Percentiles rank a stretch among this genome's conserved stretches.
Evolutionary conservation across 2,329 filamentous ascomycete species (phyloP).

Genomic region (Camptophora hylomeconis): DNA sequence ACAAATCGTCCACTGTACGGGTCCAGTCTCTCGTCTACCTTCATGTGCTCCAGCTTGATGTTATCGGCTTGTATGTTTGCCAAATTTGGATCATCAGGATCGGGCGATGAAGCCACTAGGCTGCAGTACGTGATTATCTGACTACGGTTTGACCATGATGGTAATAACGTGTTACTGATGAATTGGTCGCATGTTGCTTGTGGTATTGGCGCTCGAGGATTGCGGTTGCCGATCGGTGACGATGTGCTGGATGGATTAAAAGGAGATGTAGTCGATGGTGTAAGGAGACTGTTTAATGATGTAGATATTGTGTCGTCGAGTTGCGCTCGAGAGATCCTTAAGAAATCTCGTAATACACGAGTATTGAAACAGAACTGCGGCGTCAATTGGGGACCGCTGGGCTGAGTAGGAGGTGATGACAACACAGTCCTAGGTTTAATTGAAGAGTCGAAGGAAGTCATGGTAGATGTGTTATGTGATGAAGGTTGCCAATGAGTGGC

Average conservation of each 20-base stretch:
- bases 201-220: constrained; percentile 21
- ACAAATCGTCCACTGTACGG: constrained; percentile 82
- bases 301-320: constrained; percentile 91
- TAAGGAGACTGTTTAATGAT: constrained; percentile 79
- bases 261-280: constrained; percentile 49
- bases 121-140: constrained; percentile 84
- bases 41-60: constrained; percentile 53
- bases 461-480: neutral
- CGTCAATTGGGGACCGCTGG: constrained; percentile 41
- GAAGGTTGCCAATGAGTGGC: constrained; percentile 1
- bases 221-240: constrained; percentile 28
- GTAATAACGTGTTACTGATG: constrained; percentile 67
- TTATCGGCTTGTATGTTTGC: constrained; percentile 57
- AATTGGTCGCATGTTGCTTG: constrained; percentile 54
- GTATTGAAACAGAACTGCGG: constrained; percentile 53
- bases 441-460: no score
- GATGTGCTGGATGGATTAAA: constrained; percentile 75
- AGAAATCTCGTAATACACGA: constrained; percentile 54
- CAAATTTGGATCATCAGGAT: constrained; percentile 73
- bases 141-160: constrained; percentile 71
- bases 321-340: constrained; percentile 67
- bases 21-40: constrained; percentile 80
- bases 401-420: constrained; percentile 13
- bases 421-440: no score
- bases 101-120: constrained; percentile 71